Evolutionary conservation across 2,329 filamentous ascomycete genomes (phyloP), one percentile per base, ranked within the genome.

Genomic region (Calonectria fujianensis): DNA sequence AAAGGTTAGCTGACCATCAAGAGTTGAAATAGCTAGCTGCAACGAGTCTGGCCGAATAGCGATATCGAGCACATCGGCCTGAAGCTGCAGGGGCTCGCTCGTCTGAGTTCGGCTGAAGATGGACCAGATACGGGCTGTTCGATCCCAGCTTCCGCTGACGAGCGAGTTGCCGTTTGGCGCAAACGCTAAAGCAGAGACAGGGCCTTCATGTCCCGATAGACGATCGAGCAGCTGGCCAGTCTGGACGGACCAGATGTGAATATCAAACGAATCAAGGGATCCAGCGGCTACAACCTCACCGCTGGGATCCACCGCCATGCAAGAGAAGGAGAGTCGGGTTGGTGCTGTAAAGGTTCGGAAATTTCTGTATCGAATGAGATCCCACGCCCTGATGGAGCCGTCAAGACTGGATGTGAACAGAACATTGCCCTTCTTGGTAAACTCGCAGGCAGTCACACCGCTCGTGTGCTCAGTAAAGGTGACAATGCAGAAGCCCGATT

Each of bases 231-330:
- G 89, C 84, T 99, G 97, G 3, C 97, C 97, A 0, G 96, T 99
- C 83, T 99, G 97, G 5, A 99, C 97, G 7, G 95, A 98, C 97
- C 97, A 99, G 76, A 99, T 94, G 85, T 99, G 96, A 67, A 99
- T 95, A 82, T 98, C 96, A 78, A 98, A 98, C 6, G 96, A 98
- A 84, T 99, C 97, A 20, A 98, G 90, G 1, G 96, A 98, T 3
- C 96, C 97, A 13, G 97, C 97, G 74, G 96, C 98, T 4, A 99
- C 94, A 11, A 99, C 95, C 85, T 99, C 97, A 69, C 97, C 97
- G 77, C 96, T 98, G 0, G 97, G 96, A 79, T 99, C 97, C n/a
- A 98, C 96, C 1, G 97, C 96, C 84, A 99, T 90, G 73, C 95
- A 98, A 20, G 96, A 96, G 86, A 98, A 99, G 0, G 96, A 97